Base-by-base conservation (phyloP, 257 asterid genomes). In the Leonotis leonurus region DNA sequence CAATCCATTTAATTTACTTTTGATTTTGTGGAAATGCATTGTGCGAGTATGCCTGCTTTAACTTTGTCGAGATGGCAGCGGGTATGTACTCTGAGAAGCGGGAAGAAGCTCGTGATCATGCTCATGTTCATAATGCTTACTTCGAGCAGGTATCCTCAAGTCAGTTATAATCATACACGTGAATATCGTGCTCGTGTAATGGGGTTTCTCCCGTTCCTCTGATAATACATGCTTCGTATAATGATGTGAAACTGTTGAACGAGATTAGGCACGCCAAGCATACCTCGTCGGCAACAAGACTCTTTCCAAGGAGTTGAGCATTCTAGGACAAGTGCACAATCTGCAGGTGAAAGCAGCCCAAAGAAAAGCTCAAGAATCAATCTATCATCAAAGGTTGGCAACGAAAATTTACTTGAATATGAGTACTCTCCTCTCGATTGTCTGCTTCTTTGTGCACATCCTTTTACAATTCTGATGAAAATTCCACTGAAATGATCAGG, bases 81-180 rank as follows among this genome's bases (percentile, higher is more conserved):
- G 82, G 76, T 68, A 70, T 83, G 73, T 83, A 86, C 65, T 61
- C 95, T 72, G 96, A 77, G 44, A 80, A 71, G 83, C 81, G 81
- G 75, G 96, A 81, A 62, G 96, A 83, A 54, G 89, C 92, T 75
- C 86, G 88, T 68, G 96, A 81, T 68, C 89, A 84, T 75, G 96
- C 89, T 69, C 85, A 84, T 25, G 24, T 82, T 40, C 90, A 88
- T 20, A 84, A 86, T 77, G 83, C 83, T 29, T 89, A 82, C 81
- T 78, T 82, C 62, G 96, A 89, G 74, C 93, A 89, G 96, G 95
- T 85, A 72, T 33, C 70, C 73, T 12, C 26, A 27, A n/a, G n/a
- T n/a, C n/a, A n/a, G n/a, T n/a, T n/a, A 37, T 13, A 37, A 24
- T n/a, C 9, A 36, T 8, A 24, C n/a, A n/a, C 24, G 36, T 17